Base-by-base conservation (phyloP, 1,139 yeast genomes). In the Candida tropicalis region DNA sequence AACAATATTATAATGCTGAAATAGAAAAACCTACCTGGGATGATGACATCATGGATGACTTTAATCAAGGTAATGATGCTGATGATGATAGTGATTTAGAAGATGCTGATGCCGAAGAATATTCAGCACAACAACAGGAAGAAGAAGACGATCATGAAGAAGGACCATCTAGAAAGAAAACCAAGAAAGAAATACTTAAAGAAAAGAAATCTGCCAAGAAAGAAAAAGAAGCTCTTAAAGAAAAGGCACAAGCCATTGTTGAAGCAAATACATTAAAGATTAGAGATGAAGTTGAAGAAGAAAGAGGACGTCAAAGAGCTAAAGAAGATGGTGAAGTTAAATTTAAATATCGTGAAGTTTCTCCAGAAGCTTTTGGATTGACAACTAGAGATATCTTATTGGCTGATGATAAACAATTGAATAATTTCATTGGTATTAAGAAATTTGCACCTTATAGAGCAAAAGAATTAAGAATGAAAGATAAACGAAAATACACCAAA, bases 391-490 rank as follows among this genome's bases (percentile, higher is more conserved):
- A 95, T 57, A 93, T 95, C 41, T 71, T 95, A 42, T 68, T 88
- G 47, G 99, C 99, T 8, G 95, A 87, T 57, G 99, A 95, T 60
- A 75, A 78, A 48, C 87, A 86, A 42, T 75, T 95, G 62, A 93
- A 93, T 64, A 83, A 81, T 44, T 90, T 74, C 58, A 84, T 89
- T 49, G 95, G 97, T 11, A 70, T 95, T 54, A 93, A 93, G 70
- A 91, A 91, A 63, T 82, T 93, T 55, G 98, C 98, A 0, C 93
- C 98, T 22, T 95, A 87, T 63, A 80, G 97, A 60, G 81, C 90
- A 18, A 78, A 79, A 50, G 96, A 88, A 46, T 73, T 78, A 54
- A 75, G 83, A 52, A 68, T 76, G 54, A 88, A 84, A 61, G 99
- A 95, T 62, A 86, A 82, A 64, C 77, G 95, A 59, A 88, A 89